Conservation (phyloP, 306 rosid genomes). For the Prunus dulcis region DNA sequence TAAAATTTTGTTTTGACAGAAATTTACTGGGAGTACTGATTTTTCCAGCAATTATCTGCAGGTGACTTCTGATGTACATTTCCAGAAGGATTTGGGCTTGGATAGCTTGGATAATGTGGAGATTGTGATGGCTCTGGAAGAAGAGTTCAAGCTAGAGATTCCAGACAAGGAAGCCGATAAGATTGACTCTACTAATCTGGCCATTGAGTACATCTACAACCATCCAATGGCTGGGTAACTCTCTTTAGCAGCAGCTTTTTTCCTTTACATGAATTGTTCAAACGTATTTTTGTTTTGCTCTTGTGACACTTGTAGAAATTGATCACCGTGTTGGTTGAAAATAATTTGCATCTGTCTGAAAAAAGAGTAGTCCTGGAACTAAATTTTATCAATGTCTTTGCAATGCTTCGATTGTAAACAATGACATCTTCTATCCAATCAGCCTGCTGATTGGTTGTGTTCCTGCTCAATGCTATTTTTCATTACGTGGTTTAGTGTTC, state of each 20-base stretch:
- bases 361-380: conserved; percentile 30
- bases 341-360: conserved; percentile 43
- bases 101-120: conserved; percentile 99
- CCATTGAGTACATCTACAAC: conserved; percentile 83
- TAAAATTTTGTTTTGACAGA: background rate
- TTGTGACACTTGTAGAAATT: conserved; percentile 28
- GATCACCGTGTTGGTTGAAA: conserved; percentile 33
- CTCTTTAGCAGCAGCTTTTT: background rate
- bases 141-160: conserved; percentile 95
- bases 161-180: conserved; percentile 93
- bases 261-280: conserved; percentile 5
- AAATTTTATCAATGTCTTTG: background rate
- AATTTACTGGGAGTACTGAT: conserved; percentile 9
- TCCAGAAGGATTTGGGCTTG: conserved; percentile 88
- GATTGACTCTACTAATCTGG: conserved; percentile 73
- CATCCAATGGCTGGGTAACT: conserved; percentile 84
- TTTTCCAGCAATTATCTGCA: conserved; percentile 26
- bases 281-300: conserved; percentile 16
- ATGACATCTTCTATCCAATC: background rate
- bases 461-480: background rate
- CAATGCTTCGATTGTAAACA: conserved; percentile 6
- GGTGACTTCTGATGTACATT: conserved; percentile 80
- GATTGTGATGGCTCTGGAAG: conserved; percentile 94
- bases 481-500: background rate
- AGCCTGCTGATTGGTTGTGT: conserved; percentile 6